Percentiles rank a stretch among this genome's conserved stretches.
Conservation (phyloP, 768 basidiomycete species). For the Mycena sanguinolenta region DNA sequence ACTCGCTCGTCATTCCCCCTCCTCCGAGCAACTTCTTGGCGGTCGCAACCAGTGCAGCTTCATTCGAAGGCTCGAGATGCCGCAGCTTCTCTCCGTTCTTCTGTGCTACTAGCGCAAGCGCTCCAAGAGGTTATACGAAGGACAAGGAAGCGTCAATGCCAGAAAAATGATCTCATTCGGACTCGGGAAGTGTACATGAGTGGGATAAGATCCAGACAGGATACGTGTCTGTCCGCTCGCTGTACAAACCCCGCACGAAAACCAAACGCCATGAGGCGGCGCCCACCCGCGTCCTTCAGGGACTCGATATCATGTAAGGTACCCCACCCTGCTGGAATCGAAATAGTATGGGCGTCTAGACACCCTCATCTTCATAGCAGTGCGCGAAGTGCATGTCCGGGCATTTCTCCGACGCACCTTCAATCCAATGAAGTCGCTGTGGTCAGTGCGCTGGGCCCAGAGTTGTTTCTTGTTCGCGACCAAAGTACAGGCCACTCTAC, state of each 20-base stretch:
- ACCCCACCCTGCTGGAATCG: constrained; percentile 90
- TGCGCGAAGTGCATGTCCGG: constrained; percentile 99
- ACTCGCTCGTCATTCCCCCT: too few relatives aligned
- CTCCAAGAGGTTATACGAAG: too few relatives aligned
- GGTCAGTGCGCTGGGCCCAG: constrained; percentile 87
- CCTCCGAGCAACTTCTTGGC: constrained; percentile 78
- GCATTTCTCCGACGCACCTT: constrained; percentile 94
- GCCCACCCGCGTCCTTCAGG: constrained; percentile 83
- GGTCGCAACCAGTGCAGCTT: constrained; percentile 82
- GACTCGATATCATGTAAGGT: constrained; percentile 97
- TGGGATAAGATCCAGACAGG: too few relatives aligned
- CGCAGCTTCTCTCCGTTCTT: constrained; percentile 73
- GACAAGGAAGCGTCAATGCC: too few relatives aligned
- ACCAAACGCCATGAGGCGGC: constrained; percentile 97
- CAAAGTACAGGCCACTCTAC: constrained; percentile 90
- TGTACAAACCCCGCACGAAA: constrained; percentile 97
- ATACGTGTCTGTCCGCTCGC: too few relatives aligned
- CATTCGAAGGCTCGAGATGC: constrained; percentile 86
- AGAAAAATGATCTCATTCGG: too few relatives aligned
- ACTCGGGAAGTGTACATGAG: too few relatives aligned
- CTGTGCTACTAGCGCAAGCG: constrained; percentile 82
- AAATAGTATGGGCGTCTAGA: constrained; percentile 88
- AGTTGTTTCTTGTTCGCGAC: constrained; percentile 88
- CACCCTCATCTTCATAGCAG: constrained; percentile 95
- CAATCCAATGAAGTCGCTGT: constrained; percentile 87